A percentile compares a stretch with the other conserved stretches of the same genome.
phyloP scores from a whole-genome alignment of 2,329 filamentous ascomycete genomes.

The Neofusicoccum sp. region DNA sequence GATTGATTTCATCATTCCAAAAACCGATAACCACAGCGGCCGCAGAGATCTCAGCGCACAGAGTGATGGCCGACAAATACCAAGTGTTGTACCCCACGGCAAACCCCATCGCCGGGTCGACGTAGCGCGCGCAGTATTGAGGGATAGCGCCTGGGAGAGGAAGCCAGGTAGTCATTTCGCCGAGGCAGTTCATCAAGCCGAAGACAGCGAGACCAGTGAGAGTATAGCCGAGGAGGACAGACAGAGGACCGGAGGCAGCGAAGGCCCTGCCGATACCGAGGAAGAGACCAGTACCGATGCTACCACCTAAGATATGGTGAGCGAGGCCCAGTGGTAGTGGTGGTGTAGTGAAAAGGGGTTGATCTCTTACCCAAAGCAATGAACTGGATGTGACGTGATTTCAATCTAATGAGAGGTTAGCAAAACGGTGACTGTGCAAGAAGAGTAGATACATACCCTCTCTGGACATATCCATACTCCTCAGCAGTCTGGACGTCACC shows the following conservation, averaged over 20 bases:
- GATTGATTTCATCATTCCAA: constrained; percentile 35
- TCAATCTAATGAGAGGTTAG: constrained; percentile 37
- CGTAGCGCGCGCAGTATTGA: constrained; percentile 71
- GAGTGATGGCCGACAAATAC: constrained; percentile 15
- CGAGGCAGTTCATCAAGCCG: constrained; percentile 32
- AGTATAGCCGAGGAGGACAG: constrained; percentile 17
- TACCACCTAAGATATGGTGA: constrained; percentile 9
- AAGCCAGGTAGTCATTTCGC: constrained; percentile 32
- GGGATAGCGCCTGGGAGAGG: constrained; percentile 70
- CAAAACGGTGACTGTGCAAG: not conserved
- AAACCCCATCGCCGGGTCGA: constrained; percentile 20
- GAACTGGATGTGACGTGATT: constrained; percentile 60
- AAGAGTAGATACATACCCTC: constrained; percentile 44
- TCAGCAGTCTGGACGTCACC: constrained; percentile 55
- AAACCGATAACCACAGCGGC: constrained; percentile 41
- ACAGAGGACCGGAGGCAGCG: constrained; percentile 29
- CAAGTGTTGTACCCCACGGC: constrained; percentile 16
- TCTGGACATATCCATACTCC: constrained; percentile 54
- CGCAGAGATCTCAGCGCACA: constrained; percentile 47
- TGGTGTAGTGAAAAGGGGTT: not conserved
- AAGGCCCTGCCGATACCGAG: constrained; percentile 20
- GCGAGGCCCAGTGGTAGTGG: constrained; percentile 1
- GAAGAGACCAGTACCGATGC: constrained; percentile 22
- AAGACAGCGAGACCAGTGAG: constrained; percentile 27
- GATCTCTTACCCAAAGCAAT: constrained; percentile 52